phyloP scores from a whole-genome alignment of 305 asterid genomes.

The Salvia sclarea region DNA sequence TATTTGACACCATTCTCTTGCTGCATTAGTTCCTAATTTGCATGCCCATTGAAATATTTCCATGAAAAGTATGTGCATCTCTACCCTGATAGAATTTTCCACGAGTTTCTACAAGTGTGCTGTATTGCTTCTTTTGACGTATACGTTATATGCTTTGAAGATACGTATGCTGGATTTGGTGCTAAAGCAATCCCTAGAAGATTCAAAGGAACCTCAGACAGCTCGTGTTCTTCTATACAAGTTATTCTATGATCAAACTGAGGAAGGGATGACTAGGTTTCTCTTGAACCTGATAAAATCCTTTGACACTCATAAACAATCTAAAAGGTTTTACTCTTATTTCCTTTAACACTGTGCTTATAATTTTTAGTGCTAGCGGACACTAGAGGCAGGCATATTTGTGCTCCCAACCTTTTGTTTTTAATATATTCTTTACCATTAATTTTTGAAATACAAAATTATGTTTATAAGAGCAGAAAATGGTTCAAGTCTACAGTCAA shows the following conservation, averaged over 20 bases:
- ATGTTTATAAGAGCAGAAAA: not conserved
- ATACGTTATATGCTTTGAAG: conserved; percentile 52
- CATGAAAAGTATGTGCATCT: conserved; percentile 17
- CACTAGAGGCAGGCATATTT: conserved; percentile 25
- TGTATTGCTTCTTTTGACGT: conserved; percentile 38
- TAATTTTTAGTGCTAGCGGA: conserved; percentile 8
- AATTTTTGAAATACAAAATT: conserved; percentile 16
- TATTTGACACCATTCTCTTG: not conserved
- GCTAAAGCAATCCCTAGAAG: conserved; percentile 75
- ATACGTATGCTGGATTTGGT: conserved; percentile 91
- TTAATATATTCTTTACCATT: conserved; percentile 6
- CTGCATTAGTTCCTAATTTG: conserved; percentile 25
- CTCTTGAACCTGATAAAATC: conserved; percentile 85
- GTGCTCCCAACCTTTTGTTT: conserved; percentile 22
- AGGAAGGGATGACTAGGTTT: conserved; percentile 92
- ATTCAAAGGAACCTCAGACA: conserved; percentile 86
- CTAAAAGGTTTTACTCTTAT: conserved; percentile 65
- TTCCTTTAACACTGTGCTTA: conserved; percentile 1
- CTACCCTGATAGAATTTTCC: conserved; percentile 18
- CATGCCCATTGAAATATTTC: not conserved
- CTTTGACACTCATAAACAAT: conserved; percentile 82
- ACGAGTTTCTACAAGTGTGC: conserved; percentile 15
- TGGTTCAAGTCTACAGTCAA: not conserved
- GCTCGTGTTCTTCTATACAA: conserved; percentile 94
- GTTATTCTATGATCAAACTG: conserved; percentile 98